Evolutionary conservation across 805 yeast genomes (phyloP), one percentile per base, ranked within the genome.

Genomic region (Nematodospora valgi): DNA sequence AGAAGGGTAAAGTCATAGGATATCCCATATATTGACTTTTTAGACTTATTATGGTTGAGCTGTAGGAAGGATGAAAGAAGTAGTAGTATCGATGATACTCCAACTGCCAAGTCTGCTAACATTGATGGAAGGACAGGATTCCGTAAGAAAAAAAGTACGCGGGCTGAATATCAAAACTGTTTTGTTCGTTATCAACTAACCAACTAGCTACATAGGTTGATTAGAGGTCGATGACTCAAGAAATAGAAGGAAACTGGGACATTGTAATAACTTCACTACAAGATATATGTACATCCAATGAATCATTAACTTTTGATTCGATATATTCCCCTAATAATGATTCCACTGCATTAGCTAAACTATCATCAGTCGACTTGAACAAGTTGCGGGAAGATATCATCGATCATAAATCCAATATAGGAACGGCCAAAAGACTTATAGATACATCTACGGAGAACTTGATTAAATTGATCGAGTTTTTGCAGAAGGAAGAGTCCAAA

Each of bases 201-300:
- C 19, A 14, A 23, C 11, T 21, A 11, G 11, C 23, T 21, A 8
- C 7, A 24, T 16, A 24, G 16, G 12, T 9, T 24, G 4, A 19
- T 10, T 5, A n/a, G n/a, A n/a, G n/a, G n/a, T 10, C 17, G 12
- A 38, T 38, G 42, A 21, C 25, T 15, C 33, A 24, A 19, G 54
- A 50, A 37, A 71, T 74, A 67, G 81, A 76, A 17, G 78, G 82
- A 1, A 71, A 75, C 46, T 82, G 91, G 91, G 84, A 79, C 46
- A 70, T 74, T 20, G 80, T 80, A 5, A 62, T 78, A 3, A 70
- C 86, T 5, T 78, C 83, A 1, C 59, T 82, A 13, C 88, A 82
- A 51, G 88, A 82, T 46, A 68, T 80, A 8, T 78, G 78, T 54
- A 80, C 76, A 43, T 67, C 77, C 18, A 80, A 80, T 47, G 85